Base-by-base conservation (phyloP, 2,329 filamentous ascomycete species). In the Didymella exigua region DNA sequence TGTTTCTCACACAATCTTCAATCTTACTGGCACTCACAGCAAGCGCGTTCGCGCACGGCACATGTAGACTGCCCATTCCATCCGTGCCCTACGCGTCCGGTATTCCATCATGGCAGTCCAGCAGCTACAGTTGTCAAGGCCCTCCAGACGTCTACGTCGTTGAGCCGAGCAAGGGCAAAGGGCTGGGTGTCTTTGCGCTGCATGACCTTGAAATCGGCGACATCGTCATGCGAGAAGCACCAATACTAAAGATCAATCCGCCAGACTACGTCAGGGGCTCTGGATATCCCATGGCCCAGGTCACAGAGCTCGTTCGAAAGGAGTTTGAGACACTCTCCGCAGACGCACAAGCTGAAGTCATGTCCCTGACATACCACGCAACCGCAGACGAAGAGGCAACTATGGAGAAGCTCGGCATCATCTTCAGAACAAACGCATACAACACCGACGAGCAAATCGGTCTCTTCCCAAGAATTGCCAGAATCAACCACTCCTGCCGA, bases 111-210 rank as follows among this genome's bases (percentile, higher is more conserved):
- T 65, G 57, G 59, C 51, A 58, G 7, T 57, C 59, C 6, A 45
- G 55, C 10, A 47, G 68, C n/a, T 56, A 49, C 29, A 57, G 57
- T 11, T 75, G 71, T 37, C 36, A 33, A 6, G 68, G 65, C 5
- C 59, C 68, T 10, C 62, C 67, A n/a, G 52, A 61, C 18, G 49
- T 66, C 49, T 74, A 66, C 41, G 55, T 63, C 7, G 67, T 77
- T 40, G 49, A 54, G 7, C 60, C 62, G 2, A 73, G 74, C n/a
- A 65, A 68, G 0, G 72, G 74, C 10, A 79, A 77, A 62, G 78
- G 78, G 2, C 62, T 79, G 7, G 78, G 78, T 23, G 69, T 77
- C 5, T 77, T 79, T 45, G 77, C 78, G 2, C 63, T 64, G 1
- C 61, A 60, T 10, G 50, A 59, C n/a, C 73, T 81, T 13, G 66